Base-by-base conservation (phyloP, 2,329 filamentous ascomycete genomes). In the Lomentospora prolificans region DNA sequence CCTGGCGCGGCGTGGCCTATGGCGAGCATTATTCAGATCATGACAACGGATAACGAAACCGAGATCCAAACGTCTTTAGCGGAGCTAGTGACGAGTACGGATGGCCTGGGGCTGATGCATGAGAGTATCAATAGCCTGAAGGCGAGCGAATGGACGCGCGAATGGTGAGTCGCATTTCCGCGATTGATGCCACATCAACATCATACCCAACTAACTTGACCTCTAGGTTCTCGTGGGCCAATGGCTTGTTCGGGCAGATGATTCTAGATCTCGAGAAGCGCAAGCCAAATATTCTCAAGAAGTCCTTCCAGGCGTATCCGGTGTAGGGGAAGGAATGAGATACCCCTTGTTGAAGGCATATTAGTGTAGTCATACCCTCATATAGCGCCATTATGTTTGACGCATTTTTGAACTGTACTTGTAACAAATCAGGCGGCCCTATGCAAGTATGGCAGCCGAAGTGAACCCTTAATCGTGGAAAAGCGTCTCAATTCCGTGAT, bases 151-250 rank as follows among this genome's bases (percentile, higher is more conserved):
- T 72, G 67, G 67, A 70, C 67, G 6, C 63, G 70, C 33, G 65
- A 69, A 56, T 72, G 70, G 69, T 70, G 58, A 55, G 64, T 59
- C n/a, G 14, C 5, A n/a, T n/a, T n/a, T n/a, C n/a, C n/a, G n/a
- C n/a, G n/a, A n/a, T 56, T 50, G 27, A 17, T 52, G 1, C 17
- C 7, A 41, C 17, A 14, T 33, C 30, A 25, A 30, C 25, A 46
- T 46, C 39, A 46, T 46, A n/a, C 7, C 30, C 24, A 50, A 14
- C 17, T 57, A 14, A 33, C 17, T 4, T 55, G 55, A 71, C 69
- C 71, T 51, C 58, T n/a, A 90, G 87, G 86, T 95, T 94, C 66
- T 86, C 89, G 0, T 94, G 89, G 89, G 88, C 89, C 12, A 94
- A 94, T 65, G 89, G 86, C 0, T 81, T 95, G n/a, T 94, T 91